phyloP scores from a whole-genome alignment of 2,329 filamentous ascomycete genomes.

The Lasiodiplodia sp. region DNA sequence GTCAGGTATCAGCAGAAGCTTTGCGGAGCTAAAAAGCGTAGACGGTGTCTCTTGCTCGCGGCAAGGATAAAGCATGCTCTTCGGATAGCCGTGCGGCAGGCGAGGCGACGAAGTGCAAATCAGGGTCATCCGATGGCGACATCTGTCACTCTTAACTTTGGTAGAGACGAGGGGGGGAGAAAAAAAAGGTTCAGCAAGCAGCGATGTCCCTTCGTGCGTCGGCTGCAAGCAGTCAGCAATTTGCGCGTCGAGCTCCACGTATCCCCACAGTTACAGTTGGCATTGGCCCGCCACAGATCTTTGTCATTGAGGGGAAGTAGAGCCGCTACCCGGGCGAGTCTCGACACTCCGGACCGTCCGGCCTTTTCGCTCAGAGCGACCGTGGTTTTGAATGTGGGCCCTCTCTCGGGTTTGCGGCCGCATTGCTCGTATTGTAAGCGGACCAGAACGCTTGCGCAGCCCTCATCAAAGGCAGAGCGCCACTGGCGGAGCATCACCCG shows the following conservation, averaged over 20 bases:
- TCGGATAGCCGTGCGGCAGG: not conserved
- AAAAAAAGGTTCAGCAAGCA: constrained; percentile 9
- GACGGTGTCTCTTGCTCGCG: not conserved
- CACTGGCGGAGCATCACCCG: constrained; percentile 9
- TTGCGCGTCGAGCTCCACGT: constrained; percentile 13
- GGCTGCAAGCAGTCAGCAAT: constrained; percentile 3
- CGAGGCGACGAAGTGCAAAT: constrained; percentile 15
- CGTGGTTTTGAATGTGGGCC: constrained; percentile 20
- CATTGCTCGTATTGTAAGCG: constrained; percentile 2
- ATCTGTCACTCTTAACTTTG: not conserved
- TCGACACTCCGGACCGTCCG: constrained; percentile 18
- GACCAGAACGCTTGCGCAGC: not conserved
- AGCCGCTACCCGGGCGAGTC: constrained; percentile 3
- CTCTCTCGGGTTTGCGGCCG: constrained; percentile 2
- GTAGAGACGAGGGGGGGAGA: not conserved
- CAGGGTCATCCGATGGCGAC: constrained; percentile 15
- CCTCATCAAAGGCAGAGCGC: constrained; percentile 6
- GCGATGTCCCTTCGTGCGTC: constrained; percentile 13
- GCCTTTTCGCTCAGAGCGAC: constrained; percentile 17
- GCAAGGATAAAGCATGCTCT: constrained; percentile 1
- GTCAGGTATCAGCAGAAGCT: not conserved
- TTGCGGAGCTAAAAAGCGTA: not conserved
- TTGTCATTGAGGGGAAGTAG: constrained; percentile 21
- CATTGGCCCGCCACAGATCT: constrained; percentile 19
- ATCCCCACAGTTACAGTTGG: constrained; percentile 12